Evolutionary conservation across 148 eudicot species (phyloP).

Genomic region (Arbutus unedo): DNA sequence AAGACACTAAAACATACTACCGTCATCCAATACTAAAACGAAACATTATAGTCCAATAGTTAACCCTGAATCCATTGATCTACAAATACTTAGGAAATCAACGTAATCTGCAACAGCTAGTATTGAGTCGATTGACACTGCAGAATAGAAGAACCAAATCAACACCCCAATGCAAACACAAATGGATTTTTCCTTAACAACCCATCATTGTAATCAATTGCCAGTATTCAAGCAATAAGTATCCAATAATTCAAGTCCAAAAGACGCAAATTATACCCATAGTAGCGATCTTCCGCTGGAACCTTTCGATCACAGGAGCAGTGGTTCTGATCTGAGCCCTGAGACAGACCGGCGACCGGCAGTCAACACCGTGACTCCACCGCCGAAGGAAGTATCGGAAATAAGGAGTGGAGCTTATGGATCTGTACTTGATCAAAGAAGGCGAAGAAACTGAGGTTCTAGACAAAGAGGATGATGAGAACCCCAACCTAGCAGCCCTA

Average conservation of each 20-base stretch:
- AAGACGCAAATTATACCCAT: conserved; percentile 50
- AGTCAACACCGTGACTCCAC: conserved; percentile 61
- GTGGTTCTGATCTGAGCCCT: conserved; percentile 58
- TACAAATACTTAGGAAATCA: not conserved
- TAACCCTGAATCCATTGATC: not conserved
- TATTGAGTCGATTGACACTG: not conserved
- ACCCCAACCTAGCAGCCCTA: conserved; percentile 39
- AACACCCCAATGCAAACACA: not conserved
- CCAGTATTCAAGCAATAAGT: not conserved
- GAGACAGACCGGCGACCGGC: conserved; percentile 51
- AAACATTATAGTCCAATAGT: not conserved
- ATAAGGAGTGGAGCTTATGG: conserved; percentile 33
- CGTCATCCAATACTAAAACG: no score
- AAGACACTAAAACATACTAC: not conserved
- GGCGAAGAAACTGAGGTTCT: conserved; percentile 22
- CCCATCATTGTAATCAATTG: not conserved
- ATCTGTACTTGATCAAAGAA: conserved; percentile 24
- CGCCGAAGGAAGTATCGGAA: conserved; percentile 47
- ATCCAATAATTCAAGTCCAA: not conserved
- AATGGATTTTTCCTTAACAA: no score
- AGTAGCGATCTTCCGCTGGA: conserved; percentile 66
- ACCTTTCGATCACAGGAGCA: conserved; percentile 51
- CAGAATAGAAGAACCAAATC: not conserved
- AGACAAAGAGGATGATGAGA: conserved; percentile 36
- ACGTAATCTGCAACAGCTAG: not conserved